phyloP scores from a whole-genome alignment of 768 basidiomycete species.

The Lactarius vividus region DNA sequence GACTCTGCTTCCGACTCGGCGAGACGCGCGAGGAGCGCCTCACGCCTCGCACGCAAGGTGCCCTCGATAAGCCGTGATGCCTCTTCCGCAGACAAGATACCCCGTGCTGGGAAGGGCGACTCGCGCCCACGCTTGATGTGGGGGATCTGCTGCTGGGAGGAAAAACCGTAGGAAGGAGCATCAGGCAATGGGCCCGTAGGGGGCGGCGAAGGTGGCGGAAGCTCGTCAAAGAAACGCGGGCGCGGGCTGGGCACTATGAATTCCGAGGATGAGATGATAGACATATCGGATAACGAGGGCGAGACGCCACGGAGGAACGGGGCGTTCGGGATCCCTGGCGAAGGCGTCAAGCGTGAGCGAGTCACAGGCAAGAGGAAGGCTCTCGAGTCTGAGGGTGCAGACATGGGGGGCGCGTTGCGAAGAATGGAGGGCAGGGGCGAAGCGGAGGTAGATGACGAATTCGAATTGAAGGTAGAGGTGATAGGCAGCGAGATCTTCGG shows the following conservation, averaged over 20 bases:
- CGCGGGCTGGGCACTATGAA: slow-evolving; percentile 26
- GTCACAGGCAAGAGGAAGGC: slow-evolving; percentile 12
- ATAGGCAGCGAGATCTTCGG: slow-evolving; percentile 12
- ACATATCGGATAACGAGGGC: slow-evolving; percentile 17
- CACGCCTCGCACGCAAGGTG: slow-evolving; percentile 12
- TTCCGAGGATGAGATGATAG: slow-evolving; percentile 25
- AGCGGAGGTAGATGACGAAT: not conserved
- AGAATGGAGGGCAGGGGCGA: slow-evolving; percentile 4
- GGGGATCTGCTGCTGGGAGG: slow-evolving; percentile 25
- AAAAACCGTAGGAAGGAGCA: slow-evolving; percentile 14
- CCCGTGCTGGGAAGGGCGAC: slow-evolving; percentile 50
- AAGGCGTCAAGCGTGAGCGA: slow-evolving; percentile 2
- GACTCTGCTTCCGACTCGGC: not conserved
- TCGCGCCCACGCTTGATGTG: slow-evolving; percentile 44
- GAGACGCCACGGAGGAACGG: slow-evolving; percentile 7
- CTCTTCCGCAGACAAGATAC: slow-evolving; percentile 35
- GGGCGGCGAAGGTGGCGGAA: slow-evolving; percentile 28
- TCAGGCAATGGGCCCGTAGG: slow-evolving; percentile 25
- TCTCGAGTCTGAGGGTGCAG: not conserved
- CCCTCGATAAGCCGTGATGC: slow-evolving; percentile 29
- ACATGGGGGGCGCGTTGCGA: not conserved
- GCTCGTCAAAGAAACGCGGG: slow-evolving; percentile 21
- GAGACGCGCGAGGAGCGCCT: slow-evolving; percentile 1
- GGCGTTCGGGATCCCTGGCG: slow-evolving; percentile 11
- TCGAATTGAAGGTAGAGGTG: not conserved